Evolutionary conservation across 208 protist species (phyloP).

Genomic region (Jaenimonas drosophilae): DNA sequence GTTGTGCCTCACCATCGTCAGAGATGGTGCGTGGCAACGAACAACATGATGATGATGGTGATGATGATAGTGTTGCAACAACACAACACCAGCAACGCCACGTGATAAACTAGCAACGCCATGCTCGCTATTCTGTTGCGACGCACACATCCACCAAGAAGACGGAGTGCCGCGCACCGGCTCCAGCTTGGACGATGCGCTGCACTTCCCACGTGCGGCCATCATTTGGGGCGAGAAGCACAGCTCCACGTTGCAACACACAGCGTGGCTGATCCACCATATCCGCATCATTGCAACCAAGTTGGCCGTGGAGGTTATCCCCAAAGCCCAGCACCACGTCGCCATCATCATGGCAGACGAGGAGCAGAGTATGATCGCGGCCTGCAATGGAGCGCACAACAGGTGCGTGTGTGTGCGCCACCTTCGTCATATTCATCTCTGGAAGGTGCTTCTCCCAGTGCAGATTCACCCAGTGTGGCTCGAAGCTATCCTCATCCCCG

Average conservation of each 20-base stretch:
- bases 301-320: conserved; percentile 71
- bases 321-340: conserved; percentile 62
- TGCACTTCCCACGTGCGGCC: conserved; percentile 16
- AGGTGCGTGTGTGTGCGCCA: neutral
- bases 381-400: conserved; percentile 20
- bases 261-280: conserved; percentile 8
- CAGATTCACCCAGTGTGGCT: conserved; percentile 4
- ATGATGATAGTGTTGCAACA: neutral
- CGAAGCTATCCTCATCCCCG: conserved; percentile 30
- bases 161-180: conserved; percentile 59
- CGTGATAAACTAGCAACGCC: too few relatives aligned
- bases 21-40: neutral
- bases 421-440: conserved; percentile 7
- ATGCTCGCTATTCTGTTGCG: too few relatives aligned
- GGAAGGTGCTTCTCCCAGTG: conserved; percentile 1
- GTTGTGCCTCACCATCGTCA: neutral
- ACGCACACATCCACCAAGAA: conserved; percentile 63
- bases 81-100: neutral
- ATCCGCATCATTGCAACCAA: conserved; percentile 15
- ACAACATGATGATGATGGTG: conserved; percentile 2
- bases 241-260: conserved; percentile 19
- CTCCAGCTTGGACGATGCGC: conserved; percentile 22
- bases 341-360: neutral
- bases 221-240: neutral
- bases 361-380: conserved; percentile 49